These are phyloP conservation scores for Plasmodium malariae DNA, from an alignment of 169 alveolate genomes.

Conservation along the genomic window DNA sequence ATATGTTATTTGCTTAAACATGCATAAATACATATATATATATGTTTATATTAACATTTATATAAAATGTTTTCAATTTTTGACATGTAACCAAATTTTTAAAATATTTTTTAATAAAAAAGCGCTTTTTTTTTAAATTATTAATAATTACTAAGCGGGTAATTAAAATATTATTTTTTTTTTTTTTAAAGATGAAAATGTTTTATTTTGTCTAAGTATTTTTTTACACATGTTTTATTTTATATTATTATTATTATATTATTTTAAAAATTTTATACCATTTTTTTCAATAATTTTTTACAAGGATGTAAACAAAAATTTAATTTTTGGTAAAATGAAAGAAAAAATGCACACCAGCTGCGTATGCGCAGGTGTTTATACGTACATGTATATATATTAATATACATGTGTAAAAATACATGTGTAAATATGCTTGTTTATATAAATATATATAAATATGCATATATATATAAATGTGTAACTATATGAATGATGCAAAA, in stretches of 20 bases:
- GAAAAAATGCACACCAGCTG: not conserved
- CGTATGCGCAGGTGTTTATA: not conserved
- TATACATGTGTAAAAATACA: not conserved
- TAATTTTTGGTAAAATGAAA: not conserved
- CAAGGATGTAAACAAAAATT: not conserved
- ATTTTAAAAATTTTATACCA: no score
- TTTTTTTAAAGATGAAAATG: no score
- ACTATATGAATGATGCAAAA: not conserved
- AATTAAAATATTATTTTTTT: no score
- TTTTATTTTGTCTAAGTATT: no score
- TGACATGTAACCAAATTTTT: not conserved
- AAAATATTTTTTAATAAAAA: not conserved
- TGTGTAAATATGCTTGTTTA: not conserved
- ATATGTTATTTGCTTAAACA: no score
- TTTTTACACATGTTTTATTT: no score
- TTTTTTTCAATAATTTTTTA: no score
- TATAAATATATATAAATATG: no score
- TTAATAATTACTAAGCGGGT: no score
- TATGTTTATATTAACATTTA: not conserved
- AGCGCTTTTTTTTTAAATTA: not conserved
- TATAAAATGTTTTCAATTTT: not conserved
- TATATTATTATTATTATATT: no score
- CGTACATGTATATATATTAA: not conserved
- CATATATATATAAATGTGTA: not conserved
- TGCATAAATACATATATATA: no score